Evolutionary conservation across 805 yeast species (phyloP).

Genomic region (Zygoascus ofunaensis): DNA sequence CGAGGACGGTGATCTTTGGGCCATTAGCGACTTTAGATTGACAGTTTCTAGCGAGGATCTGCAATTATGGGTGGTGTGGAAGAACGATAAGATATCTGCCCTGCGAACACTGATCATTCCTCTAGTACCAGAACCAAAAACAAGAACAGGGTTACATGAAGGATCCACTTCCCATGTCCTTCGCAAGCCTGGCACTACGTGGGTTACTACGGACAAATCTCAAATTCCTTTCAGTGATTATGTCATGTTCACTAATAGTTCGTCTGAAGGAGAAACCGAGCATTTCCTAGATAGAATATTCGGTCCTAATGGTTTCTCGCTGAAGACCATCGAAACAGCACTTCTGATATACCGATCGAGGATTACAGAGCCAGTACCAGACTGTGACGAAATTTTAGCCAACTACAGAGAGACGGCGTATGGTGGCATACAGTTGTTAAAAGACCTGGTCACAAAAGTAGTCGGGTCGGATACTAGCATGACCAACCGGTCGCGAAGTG

Average conservation of each 20-base stretch:
- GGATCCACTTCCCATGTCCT: background rate
- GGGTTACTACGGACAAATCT: conserved; percentile 1
- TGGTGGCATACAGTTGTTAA: conserved; percentile 20
- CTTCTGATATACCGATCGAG: conserved; percentile 34
- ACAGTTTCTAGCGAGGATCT: conserved; percentile 16
- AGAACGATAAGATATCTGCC: conserved; percentile 48
- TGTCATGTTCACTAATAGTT: conserved; percentile 11
- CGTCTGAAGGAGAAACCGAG: conserved; percentile 14
- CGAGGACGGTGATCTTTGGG: conserved; percentile 34
- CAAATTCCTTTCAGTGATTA: conserved; percentile 1
- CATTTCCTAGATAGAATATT: conserved; percentile 38
- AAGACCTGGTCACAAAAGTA: conserved; percentile 28
- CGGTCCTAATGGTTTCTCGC: conserved; percentile 41
- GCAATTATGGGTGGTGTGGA: conserved; percentile 45
- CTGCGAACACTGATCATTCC: conserved; percentile 23
- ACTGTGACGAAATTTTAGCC: conserved; percentile 23
- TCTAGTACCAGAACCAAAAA: background rate
- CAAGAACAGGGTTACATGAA: background rate
- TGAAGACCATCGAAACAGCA: conserved; percentile 43
- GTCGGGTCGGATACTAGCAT: conserved; percentile 28
- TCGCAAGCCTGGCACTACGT: background rate
- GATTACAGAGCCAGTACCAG: background rate
- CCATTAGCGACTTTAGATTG: conserved; percentile 38
- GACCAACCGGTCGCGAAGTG: conserved; percentile 4
- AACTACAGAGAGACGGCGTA: conserved; percentile 5